Evolutionary conservation across 2,329 filamentous ascomycete species (phyloP).

Genomic region (Neofusicoccum sp.): DNA sequence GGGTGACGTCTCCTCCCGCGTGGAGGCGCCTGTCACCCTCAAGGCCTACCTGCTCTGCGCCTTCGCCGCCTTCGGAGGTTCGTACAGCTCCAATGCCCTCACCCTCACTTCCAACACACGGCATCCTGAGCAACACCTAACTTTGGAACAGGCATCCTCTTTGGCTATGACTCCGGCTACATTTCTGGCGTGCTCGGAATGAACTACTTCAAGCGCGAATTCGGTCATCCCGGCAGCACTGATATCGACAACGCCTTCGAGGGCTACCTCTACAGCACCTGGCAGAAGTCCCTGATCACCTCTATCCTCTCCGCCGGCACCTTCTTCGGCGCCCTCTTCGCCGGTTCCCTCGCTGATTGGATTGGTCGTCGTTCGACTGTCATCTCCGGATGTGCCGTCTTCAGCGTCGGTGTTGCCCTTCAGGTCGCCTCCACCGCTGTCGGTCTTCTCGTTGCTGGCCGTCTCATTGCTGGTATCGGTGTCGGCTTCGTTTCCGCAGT

Average conservation of each 20-base stretch:
- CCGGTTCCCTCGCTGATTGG: slow-evolving; percentile 59
- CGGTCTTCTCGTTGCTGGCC: slow-evolving; percentile 66
- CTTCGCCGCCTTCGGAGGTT: slow-evolving; percentile 48
- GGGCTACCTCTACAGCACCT: slow-evolving; percentile 58
- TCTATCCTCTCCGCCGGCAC: slow-evolving; percentile 76
- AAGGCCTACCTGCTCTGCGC: slow-evolving; percentile 48
- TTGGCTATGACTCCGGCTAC: slow-evolving; percentile 76
- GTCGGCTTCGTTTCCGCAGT: slow-evolving; percentile 70
- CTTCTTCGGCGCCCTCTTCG: slow-evolving; percentile 68
- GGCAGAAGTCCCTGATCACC: slow-evolving; percentile 60
- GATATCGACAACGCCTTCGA: slow-evolving; percentile 58
- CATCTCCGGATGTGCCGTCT: slow-evolving; percentile 61
- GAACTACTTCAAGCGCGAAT: slow-evolving; percentile 65
- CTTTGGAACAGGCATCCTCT: slow-evolving; percentile 56
- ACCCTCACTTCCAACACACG: neutral
- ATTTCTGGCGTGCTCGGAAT: slow-evolving; percentile 63
- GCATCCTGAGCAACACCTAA: too few relatives aligned
- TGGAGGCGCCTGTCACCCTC: slow-evolving; percentile 51
- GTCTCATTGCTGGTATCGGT: slow-evolving; percentile 71
- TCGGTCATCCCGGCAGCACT: slow-evolving; percentile 35
- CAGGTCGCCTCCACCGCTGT: slow-evolving; percentile 63
- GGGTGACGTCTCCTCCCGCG: slow-evolving; percentile 36
- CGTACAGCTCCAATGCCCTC: neutral
- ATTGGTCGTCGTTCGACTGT: slow-evolving; percentile 66
- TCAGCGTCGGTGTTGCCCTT: slow-evolving; percentile 53